These are phyloP conservation scores for Phyllosticta ampelicida DNA, from an alignment of 2,329 filamentous ascomycete genomes.

Conservation along the genomic window DNA sequence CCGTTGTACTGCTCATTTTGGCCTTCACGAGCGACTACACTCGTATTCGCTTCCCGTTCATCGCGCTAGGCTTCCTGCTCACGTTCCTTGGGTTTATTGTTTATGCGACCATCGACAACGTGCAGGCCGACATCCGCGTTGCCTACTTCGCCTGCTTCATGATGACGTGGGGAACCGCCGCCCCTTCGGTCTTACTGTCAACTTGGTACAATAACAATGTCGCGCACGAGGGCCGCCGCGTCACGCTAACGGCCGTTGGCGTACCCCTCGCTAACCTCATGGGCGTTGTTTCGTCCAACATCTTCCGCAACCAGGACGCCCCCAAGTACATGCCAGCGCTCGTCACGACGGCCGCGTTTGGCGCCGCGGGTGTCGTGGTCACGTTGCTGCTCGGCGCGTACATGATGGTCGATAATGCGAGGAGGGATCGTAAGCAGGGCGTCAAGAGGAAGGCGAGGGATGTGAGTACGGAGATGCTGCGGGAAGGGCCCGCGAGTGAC, in stretches of 20 bases:
- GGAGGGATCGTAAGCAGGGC: slow-evolving; percentile 48
- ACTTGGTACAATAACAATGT: slow-evolving; percentile 77
- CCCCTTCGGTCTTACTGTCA: slow-evolving; percentile 58
- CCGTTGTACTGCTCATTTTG: slow-evolving; percentile 59
- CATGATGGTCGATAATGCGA: slow-evolving; percentile 55
- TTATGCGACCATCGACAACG: slow-evolving; percentile 52
- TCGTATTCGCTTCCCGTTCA: slow-evolving; percentile 61
- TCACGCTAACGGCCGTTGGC: slow-evolving; percentile 59
- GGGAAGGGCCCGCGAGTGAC: slow-evolving; percentile 31
- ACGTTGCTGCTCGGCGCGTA: slow-evolving; percentile 48
- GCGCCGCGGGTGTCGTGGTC: slow-evolving; percentile 46
- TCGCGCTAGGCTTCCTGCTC: slow-evolving; percentile 60
- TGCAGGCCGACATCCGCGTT: slow-evolving; percentile 48
- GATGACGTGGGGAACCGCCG: slow-evolving; percentile 72
- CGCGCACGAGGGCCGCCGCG: slow-evolving; percentile 61
- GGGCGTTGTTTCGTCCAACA: slow-evolving; percentile 57
- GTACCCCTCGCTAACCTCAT: slow-evolving; percentile 69
- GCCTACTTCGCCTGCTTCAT: slow-evolving; percentile 71
- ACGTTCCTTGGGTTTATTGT: slow-evolving; percentile 72
- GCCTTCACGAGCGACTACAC: slow-evolving; percentile 60
- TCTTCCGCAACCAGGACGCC: slow-evolving; percentile 13
- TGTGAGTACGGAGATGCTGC: slow-evolving; percentile 35
- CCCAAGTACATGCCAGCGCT: slow-evolving; percentile 50
- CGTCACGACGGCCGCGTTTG: slow-evolving; percentile 54
- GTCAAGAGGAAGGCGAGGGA: slow-evolving; percentile 40